Percentiles rank a stretch among this genome's conserved stretches.
phyloP scores from a whole-genome alignment of 768 basidiomycete species.

The Artomyces pyxidatus region DNA sequence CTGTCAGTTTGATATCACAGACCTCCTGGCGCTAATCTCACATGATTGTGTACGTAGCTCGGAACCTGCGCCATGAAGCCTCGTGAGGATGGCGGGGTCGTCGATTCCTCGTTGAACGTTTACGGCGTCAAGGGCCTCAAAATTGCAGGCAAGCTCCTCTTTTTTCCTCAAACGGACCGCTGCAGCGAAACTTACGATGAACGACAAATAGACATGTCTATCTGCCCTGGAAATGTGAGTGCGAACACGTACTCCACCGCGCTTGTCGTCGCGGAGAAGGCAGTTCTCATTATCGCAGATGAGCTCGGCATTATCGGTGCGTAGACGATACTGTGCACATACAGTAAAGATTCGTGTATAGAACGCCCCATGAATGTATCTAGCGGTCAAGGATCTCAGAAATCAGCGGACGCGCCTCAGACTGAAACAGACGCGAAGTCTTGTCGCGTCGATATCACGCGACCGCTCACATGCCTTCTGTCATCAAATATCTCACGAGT shows the following conservation, averaged over 20 bases:
- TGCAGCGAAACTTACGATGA: no score
- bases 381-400: no score
- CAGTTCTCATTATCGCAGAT: slow-evolving; percentile 46
- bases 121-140: slow-evolving; percentile 51
- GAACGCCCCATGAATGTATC: no score
- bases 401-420: no score
- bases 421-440: no score
- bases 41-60: slow-evolving; percentile 23
- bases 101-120: slow-evolving; percentile 50
- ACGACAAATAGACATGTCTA: no score
- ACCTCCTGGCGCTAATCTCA: background rate
- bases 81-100: slow-evolving; percentile 46
- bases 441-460: no score
- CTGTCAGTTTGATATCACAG: slow-evolving; percentile 15
- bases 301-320: slow-evolving; percentile 29
- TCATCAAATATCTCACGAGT: no score
- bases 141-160: slow-evolving; percentile 33
- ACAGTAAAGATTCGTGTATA: no score
- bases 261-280: slow-evolving; percentile 47
- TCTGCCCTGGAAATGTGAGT: slow-evolving; percentile 29
- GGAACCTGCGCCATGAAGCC: slow-evolving; percentile 65
- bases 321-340: no score
- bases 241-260: slow-evolving; percentile 36
- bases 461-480: no score
- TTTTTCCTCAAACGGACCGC: no score